A percentile compares a stretch with the other conserved stretches of the same genome.
Conservation (phyloP, 441 rosid genomes). For the Heliophila coronopifolia region DNA sequence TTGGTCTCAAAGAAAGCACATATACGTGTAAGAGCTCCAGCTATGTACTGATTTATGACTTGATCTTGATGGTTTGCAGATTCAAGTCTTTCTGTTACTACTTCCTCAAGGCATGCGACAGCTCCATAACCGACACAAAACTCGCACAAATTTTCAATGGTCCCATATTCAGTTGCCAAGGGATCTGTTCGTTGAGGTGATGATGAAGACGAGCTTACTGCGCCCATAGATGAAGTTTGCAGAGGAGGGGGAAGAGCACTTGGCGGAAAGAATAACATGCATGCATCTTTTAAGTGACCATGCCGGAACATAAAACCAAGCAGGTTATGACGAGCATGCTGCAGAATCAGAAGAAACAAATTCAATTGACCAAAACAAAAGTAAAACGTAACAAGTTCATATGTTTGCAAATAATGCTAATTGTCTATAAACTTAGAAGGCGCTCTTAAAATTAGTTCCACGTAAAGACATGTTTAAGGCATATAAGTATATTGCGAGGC, state of each 20-base stretch:
- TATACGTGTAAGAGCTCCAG: conserved; percentile 68
- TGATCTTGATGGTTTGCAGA: conserved; percentile 54
- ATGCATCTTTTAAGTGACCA: conserved; percentile 80
- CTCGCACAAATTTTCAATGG: conserved; percentile 81
- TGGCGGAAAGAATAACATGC: conserved; percentile 76
- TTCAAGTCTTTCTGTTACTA: conserved; percentile 60
- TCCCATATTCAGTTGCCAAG: conserved; percentile 88
- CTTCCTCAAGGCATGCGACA: conserved; percentile 79
- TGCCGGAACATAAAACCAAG: conserved; percentile 89
- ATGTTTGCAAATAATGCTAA: conserved; percentile 15
- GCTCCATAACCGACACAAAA: conserved; percentile 79
- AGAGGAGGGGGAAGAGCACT: conserved; percentile 67
- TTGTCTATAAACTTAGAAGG: conserved; percentile 1
- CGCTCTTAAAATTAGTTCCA: conserved; percentile 6
- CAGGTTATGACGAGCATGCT: conserved; percentile 89
- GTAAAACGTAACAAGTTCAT: conserved; percentile 6
- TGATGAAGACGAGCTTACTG: conserved; percentile 63
- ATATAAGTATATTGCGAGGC: conserved; percentile 5
- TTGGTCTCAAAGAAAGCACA: conserved; percentile 83
- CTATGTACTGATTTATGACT: conserved; percentile 57
- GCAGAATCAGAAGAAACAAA: conserved; percentile 33
- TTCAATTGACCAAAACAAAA: conserved; percentile 5
- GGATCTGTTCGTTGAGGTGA: conserved; percentile 94
- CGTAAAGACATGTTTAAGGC: neutral
- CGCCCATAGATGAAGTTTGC: conserved; percentile 56